phyloP scores from a whole-genome alignment of 176 grass and related monocot genomes.

The Cenchrus americanus region DNA sequence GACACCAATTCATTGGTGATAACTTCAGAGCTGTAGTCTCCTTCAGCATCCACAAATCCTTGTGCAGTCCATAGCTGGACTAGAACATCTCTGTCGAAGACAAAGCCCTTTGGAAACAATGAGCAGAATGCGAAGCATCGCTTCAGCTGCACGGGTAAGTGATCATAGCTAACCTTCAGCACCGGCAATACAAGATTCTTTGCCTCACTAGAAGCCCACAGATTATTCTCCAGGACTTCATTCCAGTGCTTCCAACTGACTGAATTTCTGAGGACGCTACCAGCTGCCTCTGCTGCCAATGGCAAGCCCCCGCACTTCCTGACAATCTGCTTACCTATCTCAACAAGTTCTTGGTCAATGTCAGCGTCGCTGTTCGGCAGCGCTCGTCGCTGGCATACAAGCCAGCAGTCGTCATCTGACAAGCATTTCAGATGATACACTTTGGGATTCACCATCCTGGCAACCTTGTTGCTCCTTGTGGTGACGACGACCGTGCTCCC shows the following conservation, averaged over 20 bases:
- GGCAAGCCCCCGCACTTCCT: slow-evolving; percentile 52
- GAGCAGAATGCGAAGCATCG: slow-evolving; percentile 53
- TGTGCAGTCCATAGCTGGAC: slow-evolving; percentile 57
- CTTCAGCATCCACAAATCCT: slow-evolving; percentile 44
- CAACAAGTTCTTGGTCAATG: slow-evolving; percentile 1
- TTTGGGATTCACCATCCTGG: slow-evolving; percentile 31
- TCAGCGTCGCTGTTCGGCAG: not conserved
- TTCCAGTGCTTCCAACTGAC: slow-evolving; percentile 40
- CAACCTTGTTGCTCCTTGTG: slow-evolving; percentile 46
- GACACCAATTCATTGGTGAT: slow-evolving; percentile 46
- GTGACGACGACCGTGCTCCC: slow-evolving; percentile 51
- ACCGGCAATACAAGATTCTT: slow-evolving; percentile 48
- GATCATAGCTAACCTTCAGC: slow-evolving; percentile 56
- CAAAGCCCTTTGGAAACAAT: slow-evolving; percentile 54
- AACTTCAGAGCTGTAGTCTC: slow-evolving; percentile 20
- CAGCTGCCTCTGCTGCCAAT: slow-evolving; percentile 54
- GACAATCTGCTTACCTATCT: slow-evolving; percentile 34
- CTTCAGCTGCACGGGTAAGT: slow-evolving; percentile 47
- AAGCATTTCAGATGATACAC: slow-evolving; percentile 36
- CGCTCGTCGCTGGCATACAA: slow-evolving; percentile 34
- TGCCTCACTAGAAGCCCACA: slow-evolving; percentile 29
- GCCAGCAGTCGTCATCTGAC: slow-evolving; percentile 42
- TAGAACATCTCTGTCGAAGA: slow-evolving; percentile 51
- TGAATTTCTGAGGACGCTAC: slow-evolving; percentile 27
- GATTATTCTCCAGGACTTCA: slow-evolving; percentile 31